Evolutionary conservation across 2,329 filamentous ascomycete species (phyloP).

Genomic region (Phaeoacremonium minimum): DNA sequence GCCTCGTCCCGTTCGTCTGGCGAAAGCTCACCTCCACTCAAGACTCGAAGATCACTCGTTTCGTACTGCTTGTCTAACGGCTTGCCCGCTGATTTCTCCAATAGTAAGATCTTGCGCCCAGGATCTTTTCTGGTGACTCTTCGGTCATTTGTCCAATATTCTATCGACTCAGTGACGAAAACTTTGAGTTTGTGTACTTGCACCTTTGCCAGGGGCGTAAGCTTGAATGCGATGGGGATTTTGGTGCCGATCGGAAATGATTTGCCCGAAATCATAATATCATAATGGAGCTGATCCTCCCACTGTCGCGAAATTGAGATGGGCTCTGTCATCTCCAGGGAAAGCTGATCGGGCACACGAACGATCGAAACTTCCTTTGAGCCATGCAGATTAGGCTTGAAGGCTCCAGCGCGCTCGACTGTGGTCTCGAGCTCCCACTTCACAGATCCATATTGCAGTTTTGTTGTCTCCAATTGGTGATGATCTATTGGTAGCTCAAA

Average conservation of each 20-base stretch:
- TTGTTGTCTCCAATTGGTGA: conserved; percentile 82
- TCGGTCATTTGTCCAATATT: conserved; percentile 85
- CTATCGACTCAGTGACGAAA: conserved; percentile 82
- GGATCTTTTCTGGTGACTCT: conserved; percentile 81
- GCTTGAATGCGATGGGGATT: conserved; percentile 89
- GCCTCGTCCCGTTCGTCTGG: conserved; percentile 42
- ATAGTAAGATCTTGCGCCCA: conserved; percentile 76
- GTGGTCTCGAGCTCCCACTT: conserved; percentile 84
- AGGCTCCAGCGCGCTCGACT: conserved; percentile 82
- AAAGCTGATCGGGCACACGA: conserved; percentile 80
- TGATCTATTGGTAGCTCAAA: conserved; percentile 91
- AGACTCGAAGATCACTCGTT: conserved; percentile 70
- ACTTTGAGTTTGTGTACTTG: conserved; percentile 92
- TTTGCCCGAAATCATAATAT: conserved; percentile 94
- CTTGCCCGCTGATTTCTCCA: conserved; percentile 83
- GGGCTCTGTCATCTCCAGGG: conserved; percentile 84
- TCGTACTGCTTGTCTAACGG: conserved; percentile 69
- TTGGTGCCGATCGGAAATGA: conserved; percentile 85
- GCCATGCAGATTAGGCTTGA: conserved; percentile 82
- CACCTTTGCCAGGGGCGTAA: conserved; percentile 88
- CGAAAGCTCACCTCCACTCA: conserved; percentile 74
- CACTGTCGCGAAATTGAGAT: conserved; percentile 91
- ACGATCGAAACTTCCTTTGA: conserved; percentile 79
- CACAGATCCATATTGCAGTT: conserved; percentile 79
- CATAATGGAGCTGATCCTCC: conserved; percentile 94